These are phyloP conservation scores for Gynostemma pentaphyllum DNA, from an alignment of 306 rosid species.

Conservation along the genomic window DNA sequence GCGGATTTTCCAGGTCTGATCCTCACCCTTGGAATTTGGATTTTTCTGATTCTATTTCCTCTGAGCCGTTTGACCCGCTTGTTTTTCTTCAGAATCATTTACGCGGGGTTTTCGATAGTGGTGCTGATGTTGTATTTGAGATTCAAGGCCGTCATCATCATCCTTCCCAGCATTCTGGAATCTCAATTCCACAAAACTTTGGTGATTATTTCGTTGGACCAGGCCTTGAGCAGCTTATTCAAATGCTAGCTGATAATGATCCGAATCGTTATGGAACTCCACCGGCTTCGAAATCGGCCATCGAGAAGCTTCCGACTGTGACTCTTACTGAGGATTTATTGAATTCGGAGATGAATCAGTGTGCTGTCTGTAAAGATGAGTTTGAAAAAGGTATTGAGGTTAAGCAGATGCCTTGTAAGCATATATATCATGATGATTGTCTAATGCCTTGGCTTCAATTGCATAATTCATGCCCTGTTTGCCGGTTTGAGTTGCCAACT, in stretches of 20 bases:
- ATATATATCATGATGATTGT: conserved; percentile 66
- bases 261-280: conserved; percentile 88
- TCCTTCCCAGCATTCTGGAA: conserved; percentile 1
- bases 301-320: conserved; percentile 41
- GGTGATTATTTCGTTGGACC: conserved; percentile 93
- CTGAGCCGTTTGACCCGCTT: conserved; percentile 7
- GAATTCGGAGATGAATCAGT: conserved; percentile 62
- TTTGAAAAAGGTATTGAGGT: conserved; percentile 51
- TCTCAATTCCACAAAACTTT: conserved; percentile 20
- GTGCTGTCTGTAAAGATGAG: conserved; percentile 76
- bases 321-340: conserved; percentile 36
- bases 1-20: background rate
- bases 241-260: conserved; percentile 87
- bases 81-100: conserved; percentile 12
- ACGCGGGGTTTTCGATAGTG: conserved; percentile 4
- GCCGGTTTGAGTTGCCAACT: conserved; percentile 77
- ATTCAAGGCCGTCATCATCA: conserved; percentile 2
- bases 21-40: background rate
- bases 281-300: conserved; percentile 58
- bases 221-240: conserved; percentile 88
- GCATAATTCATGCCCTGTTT: conserved; percentile 88
- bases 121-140: conserved; percentile 10
- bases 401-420: conserved; percentile 82
- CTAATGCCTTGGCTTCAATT: conserved; percentile 73
- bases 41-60: background rate